A percentile compares a stretch with the other conserved stretches of the same genome.
Conservation (phyloP, 768 basidiomycete genomes). For the Mycena kentingensis region DNA sequence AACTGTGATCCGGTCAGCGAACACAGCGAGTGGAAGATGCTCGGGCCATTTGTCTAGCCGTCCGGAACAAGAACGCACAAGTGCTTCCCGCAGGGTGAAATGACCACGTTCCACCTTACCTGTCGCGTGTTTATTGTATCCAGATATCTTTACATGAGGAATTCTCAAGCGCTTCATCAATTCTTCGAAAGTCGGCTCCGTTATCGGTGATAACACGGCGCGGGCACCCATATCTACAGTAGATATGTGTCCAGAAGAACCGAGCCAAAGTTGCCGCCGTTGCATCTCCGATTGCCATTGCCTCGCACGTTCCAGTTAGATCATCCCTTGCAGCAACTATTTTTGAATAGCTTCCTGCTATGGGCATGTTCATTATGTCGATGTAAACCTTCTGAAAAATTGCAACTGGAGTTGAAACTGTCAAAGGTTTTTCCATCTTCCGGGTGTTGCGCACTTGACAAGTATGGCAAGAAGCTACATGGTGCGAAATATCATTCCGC, state of each 20-base stretch:
- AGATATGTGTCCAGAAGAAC: conserved; percentile 33
- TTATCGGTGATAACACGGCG: conserved; percentile 29
- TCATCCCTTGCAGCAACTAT: conserved; percentile 19
- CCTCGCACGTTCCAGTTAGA: conserved; percentile 25
- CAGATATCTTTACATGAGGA: conserved; percentile 15
- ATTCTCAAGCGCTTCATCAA: background rate
- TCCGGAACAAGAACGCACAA: background rate
- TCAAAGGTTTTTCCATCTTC: conserved; percentile 16
- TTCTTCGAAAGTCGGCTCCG: conserved; percentile 22
- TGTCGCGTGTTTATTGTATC: background rate
- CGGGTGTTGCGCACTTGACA: background rate
- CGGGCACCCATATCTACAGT: conserved; percentile 31
- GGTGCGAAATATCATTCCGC: conserved; percentile 22
- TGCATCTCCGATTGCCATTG: conserved; percentile 12
- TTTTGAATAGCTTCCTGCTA: conserved; percentile 6
- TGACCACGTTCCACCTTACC: too few relatives aligned
- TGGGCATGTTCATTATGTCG: conserved; percentile 27
- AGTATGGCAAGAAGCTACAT: conserved; percentile 27
- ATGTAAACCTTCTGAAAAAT: conserved; percentile 16
- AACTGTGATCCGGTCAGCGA: conserved; percentile 22
- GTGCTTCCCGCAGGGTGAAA: background rate
- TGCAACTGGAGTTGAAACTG: conserved; percentile 1
- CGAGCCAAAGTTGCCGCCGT: conserved; percentile 13
- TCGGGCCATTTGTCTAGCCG: background rate
- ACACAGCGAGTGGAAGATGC: conserved; percentile 1